Evolutionary conservation across 139 green algal genomes (phyloP).

Genomic region (Tetradesmus obliquus): DNA sequence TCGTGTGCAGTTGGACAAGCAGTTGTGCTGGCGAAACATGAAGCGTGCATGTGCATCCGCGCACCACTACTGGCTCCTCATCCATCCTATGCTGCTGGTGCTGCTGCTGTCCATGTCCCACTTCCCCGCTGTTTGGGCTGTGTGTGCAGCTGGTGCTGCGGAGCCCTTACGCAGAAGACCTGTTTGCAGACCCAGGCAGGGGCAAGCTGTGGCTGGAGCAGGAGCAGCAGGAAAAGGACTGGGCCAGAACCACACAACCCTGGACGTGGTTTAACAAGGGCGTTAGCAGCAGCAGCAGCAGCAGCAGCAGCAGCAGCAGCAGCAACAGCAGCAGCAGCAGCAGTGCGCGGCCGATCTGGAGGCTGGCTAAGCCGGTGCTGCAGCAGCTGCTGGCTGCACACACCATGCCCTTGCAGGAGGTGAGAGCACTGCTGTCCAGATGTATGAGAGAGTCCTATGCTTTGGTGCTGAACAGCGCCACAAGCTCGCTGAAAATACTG

Average conservation of each 20-base stretch:
- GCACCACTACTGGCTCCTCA: no score
- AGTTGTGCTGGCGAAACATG: no score
- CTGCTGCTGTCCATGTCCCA: no score
- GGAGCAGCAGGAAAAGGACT: neutral
- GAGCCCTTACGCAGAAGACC: neutral
- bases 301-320: neutral
- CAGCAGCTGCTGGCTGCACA: constrained; percentile 3
- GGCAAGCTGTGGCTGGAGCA: neutral
- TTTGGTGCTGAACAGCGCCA: no score
- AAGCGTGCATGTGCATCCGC: no score
- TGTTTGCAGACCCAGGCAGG: neutral
- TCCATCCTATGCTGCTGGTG: no score
- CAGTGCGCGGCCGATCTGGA: neutral
- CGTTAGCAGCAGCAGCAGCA: neutral
- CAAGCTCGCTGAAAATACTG: no score
- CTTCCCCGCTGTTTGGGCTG: no score
- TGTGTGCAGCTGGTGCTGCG: no score
- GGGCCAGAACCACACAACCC: neutral
- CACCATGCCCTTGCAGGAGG: neutral
- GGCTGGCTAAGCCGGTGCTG: neutral
- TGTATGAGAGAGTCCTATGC: neutral
- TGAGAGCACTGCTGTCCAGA: neutral
- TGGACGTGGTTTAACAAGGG: neutral
- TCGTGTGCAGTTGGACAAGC: no score
- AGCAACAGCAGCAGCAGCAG: neutral